These are phyloP conservation scores for Volvox africanus DNA, from an alignment of 139 green algal genomes.

Conservation along the genomic window DNA sequence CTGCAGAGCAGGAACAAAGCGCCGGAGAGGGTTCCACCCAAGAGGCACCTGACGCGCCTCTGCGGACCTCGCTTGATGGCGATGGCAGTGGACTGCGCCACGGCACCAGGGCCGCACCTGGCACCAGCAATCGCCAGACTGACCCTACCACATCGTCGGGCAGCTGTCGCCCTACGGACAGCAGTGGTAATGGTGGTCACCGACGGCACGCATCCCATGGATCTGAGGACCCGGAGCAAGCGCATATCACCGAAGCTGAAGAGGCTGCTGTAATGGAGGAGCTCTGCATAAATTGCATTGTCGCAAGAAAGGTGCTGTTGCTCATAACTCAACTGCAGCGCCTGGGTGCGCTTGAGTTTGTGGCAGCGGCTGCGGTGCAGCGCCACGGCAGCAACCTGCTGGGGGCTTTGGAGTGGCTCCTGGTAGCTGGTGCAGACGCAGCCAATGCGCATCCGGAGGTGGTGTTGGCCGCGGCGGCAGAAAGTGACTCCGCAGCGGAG, in stretches of 20 bases:
- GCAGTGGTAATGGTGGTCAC: background rate
- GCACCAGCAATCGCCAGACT: background rate
- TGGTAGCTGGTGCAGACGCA: constrained; percentile 58
- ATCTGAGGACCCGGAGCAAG: constrained; percentile 22
- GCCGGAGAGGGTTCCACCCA: background rate
- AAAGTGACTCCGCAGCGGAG: constrained; percentile 41
- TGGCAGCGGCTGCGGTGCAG: constrained; percentile 67
- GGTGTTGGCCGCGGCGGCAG: constrained; percentile 26
- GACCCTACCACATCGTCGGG: background rate
- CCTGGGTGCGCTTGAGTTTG: constrained; percentile 69
- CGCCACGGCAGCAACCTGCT: constrained; percentile 71
- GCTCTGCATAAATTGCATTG: constrained; percentile 57
- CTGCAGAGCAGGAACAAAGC: background rate
- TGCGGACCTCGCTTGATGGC: background rate
- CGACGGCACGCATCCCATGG: background rate
- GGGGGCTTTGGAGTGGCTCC: constrained; percentile 68
- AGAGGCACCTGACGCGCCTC: background rate
- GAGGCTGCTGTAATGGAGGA: constrained; percentile 49
- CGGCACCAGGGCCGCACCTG: background rate
- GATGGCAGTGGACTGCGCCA: background rate
- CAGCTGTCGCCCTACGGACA: background rate
- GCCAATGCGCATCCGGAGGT: constrained; percentile 1
- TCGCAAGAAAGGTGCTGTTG: constrained; percentile 51
- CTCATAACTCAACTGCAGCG: constrained; percentile 62
- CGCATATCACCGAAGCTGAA: constrained; percentile 25